These are phyloP conservation scores for Phlebiopsis flavidoalba DNA, from an alignment of 768 basidiomycete genomes.

Conservation along the genomic window DNA sequence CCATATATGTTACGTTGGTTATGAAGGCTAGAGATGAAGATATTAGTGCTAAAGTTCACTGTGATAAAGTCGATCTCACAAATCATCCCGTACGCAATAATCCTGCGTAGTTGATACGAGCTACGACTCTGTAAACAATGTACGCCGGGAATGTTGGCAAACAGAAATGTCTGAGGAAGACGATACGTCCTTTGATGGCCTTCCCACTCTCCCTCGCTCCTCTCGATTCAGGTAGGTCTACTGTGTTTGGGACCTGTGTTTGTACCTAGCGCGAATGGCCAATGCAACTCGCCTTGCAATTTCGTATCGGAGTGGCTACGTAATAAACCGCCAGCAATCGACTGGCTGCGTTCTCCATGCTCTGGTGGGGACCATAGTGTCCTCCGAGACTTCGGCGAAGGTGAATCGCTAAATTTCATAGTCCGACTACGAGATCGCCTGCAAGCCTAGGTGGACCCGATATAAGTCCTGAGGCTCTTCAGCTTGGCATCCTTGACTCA, in stretches of 20 bases:
- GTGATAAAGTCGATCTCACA: not conserved
- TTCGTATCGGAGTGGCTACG: not conserved
- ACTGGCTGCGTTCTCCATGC: not conserved
- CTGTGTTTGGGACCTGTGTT: not conserved
- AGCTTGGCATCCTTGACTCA: not conserved
- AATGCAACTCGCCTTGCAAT: not conserved
- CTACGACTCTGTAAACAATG: not conserved
- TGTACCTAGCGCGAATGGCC: not conserved
- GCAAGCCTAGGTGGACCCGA: not conserved
- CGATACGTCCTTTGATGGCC: not conserved
- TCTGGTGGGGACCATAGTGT: not conserved
- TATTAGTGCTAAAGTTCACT: not conserved
- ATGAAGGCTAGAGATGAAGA: not conserved
- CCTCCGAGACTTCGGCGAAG: not conserved
- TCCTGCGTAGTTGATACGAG: not conserved
- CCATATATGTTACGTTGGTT: not conserved
- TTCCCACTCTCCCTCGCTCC: too few relatives aligned
- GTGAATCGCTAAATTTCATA: not conserved
- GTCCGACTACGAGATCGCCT: not conserved
- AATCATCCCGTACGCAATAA: not conserved
- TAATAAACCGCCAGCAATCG: not conserved
- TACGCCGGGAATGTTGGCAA: not conserved
- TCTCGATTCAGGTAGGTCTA: not conserved
- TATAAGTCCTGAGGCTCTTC: too few relatives aligned
- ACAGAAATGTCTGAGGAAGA: not conserved